A percentile compares a stretch with the other conserved stretches of the same genome.
These are phyloP conservation scores for Phytophthora hybrid DNA, from an alignment of 352 stramenopile genomes.

Conservation along the genomic window DNA sequence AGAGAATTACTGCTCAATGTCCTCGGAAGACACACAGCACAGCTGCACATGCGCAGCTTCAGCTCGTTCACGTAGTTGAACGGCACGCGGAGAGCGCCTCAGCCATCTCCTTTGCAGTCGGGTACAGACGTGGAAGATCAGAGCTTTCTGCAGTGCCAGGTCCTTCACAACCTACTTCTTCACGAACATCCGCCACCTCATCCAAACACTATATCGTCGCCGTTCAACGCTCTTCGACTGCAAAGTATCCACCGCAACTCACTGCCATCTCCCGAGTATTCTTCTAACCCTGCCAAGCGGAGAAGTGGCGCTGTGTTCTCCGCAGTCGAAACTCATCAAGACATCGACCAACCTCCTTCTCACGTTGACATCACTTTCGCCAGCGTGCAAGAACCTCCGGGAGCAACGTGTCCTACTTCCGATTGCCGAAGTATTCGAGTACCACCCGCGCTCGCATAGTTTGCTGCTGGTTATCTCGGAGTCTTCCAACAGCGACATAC, in stretches of 20 bases:
- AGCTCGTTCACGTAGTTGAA: constrained; percentile 5
- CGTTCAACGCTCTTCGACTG: constrained; percentile 7
- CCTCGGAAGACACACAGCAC: constrained; percentile 14
- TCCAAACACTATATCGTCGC: constrained; percentile 25
- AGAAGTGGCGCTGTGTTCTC: constrained; percentile 15
- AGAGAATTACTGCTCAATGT: constrained; percentile 27
- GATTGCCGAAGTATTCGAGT: constrained; percentile 53
- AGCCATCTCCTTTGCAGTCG: constrained; percentile 39
- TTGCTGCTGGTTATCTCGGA: constrained; percentile 17
- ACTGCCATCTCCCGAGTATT: constrained; percentile 27
- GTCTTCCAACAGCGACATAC: constrained; percentile 8
- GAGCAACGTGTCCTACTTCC: constrained; percentile 34
- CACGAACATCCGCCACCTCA: constrained; percentile 31
- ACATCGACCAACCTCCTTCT: constrained; percentile 9
- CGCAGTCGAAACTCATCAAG: constrained; percentile 13
- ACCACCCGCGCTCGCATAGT: constrained; percentile 43
- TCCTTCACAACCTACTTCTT: constrained; percentile 15
- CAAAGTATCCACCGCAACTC: constrained; percentile 21
- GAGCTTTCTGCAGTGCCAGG: constrained; percentile 7
- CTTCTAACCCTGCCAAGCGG: constrained; percentile 21
- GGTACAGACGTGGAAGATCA: constrained; percentile 26
- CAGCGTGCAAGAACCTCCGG: constrained; percentile 34
- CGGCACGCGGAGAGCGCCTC: constrained; percentile 8
- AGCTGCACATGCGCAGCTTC: constrained; percentile 21
- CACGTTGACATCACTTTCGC: constrained; percentile 19